phyloP scores from a whole-genome alignment of 2,329 filamentous ascomycete genomes.

The Diatrype stigma region DNA sequence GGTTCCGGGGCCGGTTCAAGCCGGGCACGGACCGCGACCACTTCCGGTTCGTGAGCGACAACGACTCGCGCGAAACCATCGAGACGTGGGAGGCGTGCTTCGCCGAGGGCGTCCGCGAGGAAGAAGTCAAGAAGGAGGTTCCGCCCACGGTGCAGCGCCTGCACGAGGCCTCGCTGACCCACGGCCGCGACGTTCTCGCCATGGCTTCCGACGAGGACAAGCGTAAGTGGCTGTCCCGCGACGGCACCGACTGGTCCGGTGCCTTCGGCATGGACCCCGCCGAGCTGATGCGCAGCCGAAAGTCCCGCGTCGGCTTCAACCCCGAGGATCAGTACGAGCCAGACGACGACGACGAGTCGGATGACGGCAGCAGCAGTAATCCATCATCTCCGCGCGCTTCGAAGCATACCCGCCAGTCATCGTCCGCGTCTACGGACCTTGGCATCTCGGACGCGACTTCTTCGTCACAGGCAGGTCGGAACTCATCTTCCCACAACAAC shows the following conservation, averaged over 20 bases:
- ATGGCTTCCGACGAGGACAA: constrained; percentile 68
- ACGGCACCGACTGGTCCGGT: constrained; percentile 81
- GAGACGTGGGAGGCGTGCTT: constrained; percentile 93
- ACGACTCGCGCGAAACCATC: constrained; percentile 85
- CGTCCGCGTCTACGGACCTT: constrained; percentile 22
- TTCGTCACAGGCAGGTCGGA: too few relatives aligned
- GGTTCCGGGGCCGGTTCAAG: constrained; percentile 79
- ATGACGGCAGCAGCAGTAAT: constrained; percentile 16
- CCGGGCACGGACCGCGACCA: constrained; percentile 87
- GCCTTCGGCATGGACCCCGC: constrained; percentile 78
- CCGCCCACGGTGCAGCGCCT: constrained; percentile 68
- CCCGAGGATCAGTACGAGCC: constrained; percentile 36
- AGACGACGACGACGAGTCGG: constrained; percentile 30
- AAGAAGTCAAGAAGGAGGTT: constrained; percentile 68
- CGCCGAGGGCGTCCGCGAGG: constrained; percentile 75
- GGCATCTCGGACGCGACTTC: constrained; percentile 37
- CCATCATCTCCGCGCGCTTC: constrained; percentile 9
- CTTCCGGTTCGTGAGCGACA: constrained; percentile 76
- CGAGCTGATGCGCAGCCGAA: constrained; percentile 34
- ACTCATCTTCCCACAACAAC: too few relatives aligned
- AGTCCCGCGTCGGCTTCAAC: constrained; percentile 21
- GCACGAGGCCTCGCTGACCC: constrained; percentile 75
- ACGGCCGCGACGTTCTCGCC: constrained; percentile 77
- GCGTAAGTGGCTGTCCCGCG: constrained; percentile 71
- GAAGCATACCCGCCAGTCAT: too few relatives aligned